Evolutionary conservation across 2,329 filamentous ascomycete genomes (phyloP).

Genomic region (Chrysosporium queenslandicum): DNA sequence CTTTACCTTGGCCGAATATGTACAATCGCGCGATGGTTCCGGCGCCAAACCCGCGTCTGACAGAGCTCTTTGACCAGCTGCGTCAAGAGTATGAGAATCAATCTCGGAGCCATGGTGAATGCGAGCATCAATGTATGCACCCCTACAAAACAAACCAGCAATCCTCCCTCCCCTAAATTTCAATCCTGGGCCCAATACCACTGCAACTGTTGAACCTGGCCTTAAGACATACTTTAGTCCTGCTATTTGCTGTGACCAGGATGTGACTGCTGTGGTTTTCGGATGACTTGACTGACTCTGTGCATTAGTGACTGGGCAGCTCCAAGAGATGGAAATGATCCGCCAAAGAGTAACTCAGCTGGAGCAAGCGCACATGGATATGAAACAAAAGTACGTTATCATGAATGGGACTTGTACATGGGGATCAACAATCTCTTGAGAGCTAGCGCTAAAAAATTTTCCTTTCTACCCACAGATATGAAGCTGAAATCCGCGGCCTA

Average conservation of each 20-base stretch:
- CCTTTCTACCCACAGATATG: slow-evolving; percentile 54
- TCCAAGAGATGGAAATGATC: slow-evolving; percentile 91
- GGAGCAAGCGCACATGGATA: slow-evolving; percentile 75
- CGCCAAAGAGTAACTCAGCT: slow-evolving; percentile 86
- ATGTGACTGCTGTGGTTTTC: too few species aligned
- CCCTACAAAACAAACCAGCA: neutral
- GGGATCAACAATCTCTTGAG: neutral
- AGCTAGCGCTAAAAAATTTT: slow-evolving; percentile 5
- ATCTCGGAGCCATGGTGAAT: slow-evolving; percentile 69
- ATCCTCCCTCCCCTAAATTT: neutral
- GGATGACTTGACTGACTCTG: neutral
- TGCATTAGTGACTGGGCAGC: slow-evolving; percentile 66
- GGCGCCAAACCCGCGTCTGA: slow-evolving; percentile 59
- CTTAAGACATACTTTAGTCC: too few species aligned
- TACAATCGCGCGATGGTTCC: slow-evolving; percentile 75
- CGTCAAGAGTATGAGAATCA: slow-evolving; percentile 84
- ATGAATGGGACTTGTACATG: neutral
- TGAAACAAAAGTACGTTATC: slow-evolving; percentile 75
- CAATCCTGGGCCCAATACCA: neutral
- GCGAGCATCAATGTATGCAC: slow-evolving; percentile 84
- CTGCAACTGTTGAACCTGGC: too few species aligned
- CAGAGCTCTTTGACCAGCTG: slow-evolving; percentile 84
- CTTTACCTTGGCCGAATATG: slow-evolving; percentile 45
- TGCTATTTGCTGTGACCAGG: neutral
- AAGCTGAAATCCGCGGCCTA: slow-evolving; percentile 77